Percentiles rank a stretch among this genome's conserved stretches.
Conservation (phyloP, 257 asterid genomes). For the Ligustrum vulgare region DNA sequence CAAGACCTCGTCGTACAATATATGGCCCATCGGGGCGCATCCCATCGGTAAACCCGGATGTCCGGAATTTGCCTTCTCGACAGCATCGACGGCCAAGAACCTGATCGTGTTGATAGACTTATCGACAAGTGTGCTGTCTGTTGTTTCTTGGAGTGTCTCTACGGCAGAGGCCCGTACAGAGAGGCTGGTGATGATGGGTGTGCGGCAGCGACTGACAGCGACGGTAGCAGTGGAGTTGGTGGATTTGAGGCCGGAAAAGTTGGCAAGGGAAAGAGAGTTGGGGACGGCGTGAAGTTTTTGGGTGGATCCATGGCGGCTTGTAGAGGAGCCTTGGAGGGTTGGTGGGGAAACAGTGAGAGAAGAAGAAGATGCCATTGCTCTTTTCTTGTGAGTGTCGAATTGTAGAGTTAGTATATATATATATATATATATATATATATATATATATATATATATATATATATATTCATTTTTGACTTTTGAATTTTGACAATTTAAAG, state of each 20-base stretch:
- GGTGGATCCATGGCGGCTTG: constrained; percentile 61
- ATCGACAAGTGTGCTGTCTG: constrained; percentile 64
- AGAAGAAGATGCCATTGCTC: constrained; percentile 86
- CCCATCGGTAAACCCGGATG: constrained; percentile 97
- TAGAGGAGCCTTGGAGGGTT: constrained; percentile 63
- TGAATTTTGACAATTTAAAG: neutral
- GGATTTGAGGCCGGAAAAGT: constrained; percentile 64
- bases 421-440: too few relatives aligned
- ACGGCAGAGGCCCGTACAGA: constrained; percentile 59
- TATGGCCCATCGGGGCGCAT: constrained; percentile 94
- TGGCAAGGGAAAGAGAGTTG: constrained; percentile 40
- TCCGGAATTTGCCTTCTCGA: constrained; percentile 87
- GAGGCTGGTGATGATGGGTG: constrained; percentile 28
- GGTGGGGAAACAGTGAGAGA: constrained; percentile 91
- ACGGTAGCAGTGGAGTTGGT: constrained; percentile 31
- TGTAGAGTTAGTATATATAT: too few relatives aligned
- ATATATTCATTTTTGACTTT: too few relatives aligned
- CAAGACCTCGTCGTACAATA: constrained; percentile 90
- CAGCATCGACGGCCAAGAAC: constrained; percentile 81
- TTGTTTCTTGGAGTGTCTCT: constrained; percentile 63
- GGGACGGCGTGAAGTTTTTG: constrained; percentile 25
- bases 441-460: too few relatives aligned
- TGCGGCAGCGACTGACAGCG: constrained; percentile 36
- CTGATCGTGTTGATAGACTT: constrained; percentile 82
- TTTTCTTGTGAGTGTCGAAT: constrained; percentile 4